A percentile compares a stretch with the other conserved stretches of the same genome.
Conservation (phyloP, 108 stramenopile species). For the Stephanodiscus minutulus region DNA sequence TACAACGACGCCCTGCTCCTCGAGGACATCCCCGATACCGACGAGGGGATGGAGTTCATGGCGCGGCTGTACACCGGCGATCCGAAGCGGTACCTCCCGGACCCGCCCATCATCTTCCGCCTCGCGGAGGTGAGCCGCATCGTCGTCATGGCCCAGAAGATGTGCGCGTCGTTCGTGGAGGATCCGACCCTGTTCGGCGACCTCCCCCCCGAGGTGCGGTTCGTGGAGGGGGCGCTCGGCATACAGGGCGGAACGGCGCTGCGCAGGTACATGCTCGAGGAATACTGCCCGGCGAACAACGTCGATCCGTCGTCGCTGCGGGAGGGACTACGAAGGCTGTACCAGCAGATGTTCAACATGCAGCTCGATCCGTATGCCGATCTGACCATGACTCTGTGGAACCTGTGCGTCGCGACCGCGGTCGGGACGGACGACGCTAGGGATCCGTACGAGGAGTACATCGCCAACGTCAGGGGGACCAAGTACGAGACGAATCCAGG, state of each 20-base stretch:
- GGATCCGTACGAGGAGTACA: constrained; percentile 69
- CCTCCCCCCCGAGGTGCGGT: constrained; percentile 73
- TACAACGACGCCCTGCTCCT: constrained; percentile 70
- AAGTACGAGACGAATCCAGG: constrained; percentile 62
- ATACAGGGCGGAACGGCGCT: constrained; percentile 80
- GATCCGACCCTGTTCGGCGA: constrained; percentile 60
- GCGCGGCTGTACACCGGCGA: constrained; percentile 61
- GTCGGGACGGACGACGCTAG: constrained; percentile 79
- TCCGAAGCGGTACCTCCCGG: constrained; percentile 76
- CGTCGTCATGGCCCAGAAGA: constrained; percentile 76
- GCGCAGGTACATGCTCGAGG: constrained; percentile 75
- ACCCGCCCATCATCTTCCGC: constrained; percentile 76
- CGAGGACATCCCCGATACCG: constrained; percentile 57
- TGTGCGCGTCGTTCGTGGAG: constrained; percentile 71
- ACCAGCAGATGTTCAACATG: constrained; percentile 80
- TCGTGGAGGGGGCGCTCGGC: constrained; percentile 68
- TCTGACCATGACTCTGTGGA: constrained; percentile 67
- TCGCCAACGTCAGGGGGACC: constrained; percentile 50
- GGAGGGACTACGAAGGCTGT: constrained; percentile 74
- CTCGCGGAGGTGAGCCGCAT: constrained; percentile 73
- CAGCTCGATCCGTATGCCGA: constrained; percentile 87
- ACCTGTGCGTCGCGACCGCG: constrained; percentile 64
- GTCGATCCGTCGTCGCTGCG: constrained; percentile 70
- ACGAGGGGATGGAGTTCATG: constrained; percentile 47
- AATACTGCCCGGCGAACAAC: constrained; percentile 75